These are phyloP conservation scores for Elongisporangium prolatum DNA, from an alignment of 352 stramenopile genomes.

Conservation along the genomic window DNA sequence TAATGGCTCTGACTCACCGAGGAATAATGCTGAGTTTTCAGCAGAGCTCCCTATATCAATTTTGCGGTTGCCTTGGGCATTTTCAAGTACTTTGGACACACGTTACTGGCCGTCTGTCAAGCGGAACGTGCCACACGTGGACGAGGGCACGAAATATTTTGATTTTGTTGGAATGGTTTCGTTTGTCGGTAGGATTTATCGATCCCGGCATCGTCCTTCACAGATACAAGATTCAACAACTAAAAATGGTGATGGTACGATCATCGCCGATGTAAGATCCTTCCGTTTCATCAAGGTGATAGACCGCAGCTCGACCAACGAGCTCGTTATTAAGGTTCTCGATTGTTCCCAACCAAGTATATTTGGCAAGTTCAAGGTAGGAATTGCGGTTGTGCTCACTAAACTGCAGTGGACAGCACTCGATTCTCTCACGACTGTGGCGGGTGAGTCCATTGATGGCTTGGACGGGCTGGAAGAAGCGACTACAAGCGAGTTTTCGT, in stretches of 20 bases:
- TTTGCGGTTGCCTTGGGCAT: conserved; percentile 42
- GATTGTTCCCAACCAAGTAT: conserved; percentile 37
- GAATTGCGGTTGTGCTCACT: conserved; percentile 44
- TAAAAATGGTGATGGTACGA: not conserved
- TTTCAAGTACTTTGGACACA: conserved; percentile 30
- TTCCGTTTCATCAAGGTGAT: conserved; percentile 67
- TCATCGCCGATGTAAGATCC: not conserved
- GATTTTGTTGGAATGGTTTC: conserved; percentile 65
- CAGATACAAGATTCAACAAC: not conserved
- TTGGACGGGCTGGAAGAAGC: conserved; percentile 33
- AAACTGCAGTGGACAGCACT: conserved; percentile 41
- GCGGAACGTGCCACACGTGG: not conserved
- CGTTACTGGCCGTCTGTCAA: conserved; percentile 12
- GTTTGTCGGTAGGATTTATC: conserved; percentile 20
- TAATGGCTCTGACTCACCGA: not conserved
- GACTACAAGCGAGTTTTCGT: conserved; percentile 30
- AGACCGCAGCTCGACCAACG: conserved; percentile 34
- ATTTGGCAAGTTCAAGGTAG: conserved; percentile 44
- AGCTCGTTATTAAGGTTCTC: conserved; percentile 40
- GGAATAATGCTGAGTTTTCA: not conserved
- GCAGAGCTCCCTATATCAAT: not conserved
- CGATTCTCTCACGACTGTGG: not conserved
- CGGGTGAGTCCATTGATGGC: not conserved
- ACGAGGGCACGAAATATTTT: conserved; percentile 22
- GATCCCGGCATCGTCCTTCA: not conserved